phyloP scores from a whole-genome alignment of 352 stramenopile species.

The Phytophthora crassamura region DNA sequence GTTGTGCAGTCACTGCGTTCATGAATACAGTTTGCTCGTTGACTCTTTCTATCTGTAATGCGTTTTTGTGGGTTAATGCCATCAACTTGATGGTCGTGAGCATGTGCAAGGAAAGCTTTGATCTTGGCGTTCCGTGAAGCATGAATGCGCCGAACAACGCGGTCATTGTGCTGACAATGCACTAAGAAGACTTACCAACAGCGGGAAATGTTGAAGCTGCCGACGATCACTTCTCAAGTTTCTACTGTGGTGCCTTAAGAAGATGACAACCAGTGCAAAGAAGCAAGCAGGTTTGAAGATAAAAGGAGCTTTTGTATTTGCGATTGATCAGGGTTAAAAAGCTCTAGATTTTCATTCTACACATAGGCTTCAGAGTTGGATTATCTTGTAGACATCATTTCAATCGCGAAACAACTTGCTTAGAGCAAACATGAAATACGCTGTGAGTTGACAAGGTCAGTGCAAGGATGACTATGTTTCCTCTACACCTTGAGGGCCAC shows the following conservation, averaged over 20 bases:
- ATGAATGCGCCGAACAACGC: no score
- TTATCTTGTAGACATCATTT: constrained; percentile 81
- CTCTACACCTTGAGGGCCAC: constrained; percentile 52
- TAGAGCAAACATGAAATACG: not conserved
- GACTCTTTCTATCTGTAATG: no score
- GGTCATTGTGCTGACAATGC: no score
- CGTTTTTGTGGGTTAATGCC: no score
- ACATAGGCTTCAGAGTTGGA: constrained; percentile 87
- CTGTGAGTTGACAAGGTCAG: constrained; percentile 57
- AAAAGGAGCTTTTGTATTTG: constrained; percentile 4
- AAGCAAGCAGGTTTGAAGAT: no score
- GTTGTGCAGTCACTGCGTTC: not conserved
- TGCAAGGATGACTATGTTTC: constrained; percentile 80
- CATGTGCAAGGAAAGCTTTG: no score
- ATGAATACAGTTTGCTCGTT: not conserved
- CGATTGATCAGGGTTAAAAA: constrained; percentile 89
- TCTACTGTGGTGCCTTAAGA: no score
- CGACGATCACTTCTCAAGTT: no score
- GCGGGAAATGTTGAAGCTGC: no score
- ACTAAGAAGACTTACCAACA: no score
- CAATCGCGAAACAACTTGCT: constrained; percentile 41
- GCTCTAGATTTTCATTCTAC: constrained; percentile 77
- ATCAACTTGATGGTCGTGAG: not conserved
- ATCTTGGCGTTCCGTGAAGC: no score
- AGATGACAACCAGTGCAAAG: no score